Percentiles rank a stretch among this genome's conserved stretches.
Evolutionary conservation across 768 basidiomycete species (phyloP).

Genomic region (Scleroderma citrinum): DNA sequence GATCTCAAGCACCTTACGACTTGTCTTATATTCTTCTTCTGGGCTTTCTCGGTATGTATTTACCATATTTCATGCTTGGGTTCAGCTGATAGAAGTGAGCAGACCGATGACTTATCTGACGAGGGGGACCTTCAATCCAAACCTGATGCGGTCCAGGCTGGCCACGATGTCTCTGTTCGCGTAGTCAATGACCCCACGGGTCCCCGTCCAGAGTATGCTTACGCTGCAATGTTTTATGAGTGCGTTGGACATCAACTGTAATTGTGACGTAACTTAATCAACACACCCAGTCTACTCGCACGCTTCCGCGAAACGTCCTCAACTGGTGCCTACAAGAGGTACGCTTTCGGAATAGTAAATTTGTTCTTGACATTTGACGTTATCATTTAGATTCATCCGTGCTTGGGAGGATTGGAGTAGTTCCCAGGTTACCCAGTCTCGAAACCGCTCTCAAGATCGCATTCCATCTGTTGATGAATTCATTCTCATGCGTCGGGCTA

Average conservation of each 20-base stretch:
- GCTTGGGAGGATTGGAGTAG: constrained; percentile 32
- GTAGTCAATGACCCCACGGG: constrained; percentile 24
- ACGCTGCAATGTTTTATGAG: constrained; percentile 37
- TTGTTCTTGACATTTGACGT: constrained; percentile 1
- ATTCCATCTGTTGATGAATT: constrained; percentile 35
- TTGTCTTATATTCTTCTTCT: constrained; percentile 34
- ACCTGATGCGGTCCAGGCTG: constrained; percentile 29
- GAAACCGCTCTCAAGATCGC: constrained; percentile 29
- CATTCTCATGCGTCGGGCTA: constrained; percentile 31
- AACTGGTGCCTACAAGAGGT: constrained; percentile 31
- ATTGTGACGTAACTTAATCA: constrained; percentile 10
- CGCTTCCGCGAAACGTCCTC: constrained; percentile 34
- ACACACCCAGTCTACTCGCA: constrained; percentile 21
- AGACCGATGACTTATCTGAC: constrained; percentile 35
- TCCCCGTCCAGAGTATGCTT: constrained; percentile 28
- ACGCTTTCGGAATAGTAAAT: background rate
- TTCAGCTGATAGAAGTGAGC: constrained; percentile 2
- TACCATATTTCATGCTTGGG: background rate
- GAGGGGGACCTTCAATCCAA: constrained; percentile 31
- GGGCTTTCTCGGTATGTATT: constrained; percentile 33
- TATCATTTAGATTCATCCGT: constrained; percentile 23
- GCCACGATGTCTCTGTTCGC: constrained; percentile 27
- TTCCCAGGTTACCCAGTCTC: constrained; percentile 32
- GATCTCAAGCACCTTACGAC: constrained; percentile 30
- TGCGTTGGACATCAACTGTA: constrained; percentile 12